A percentile compares a stretch with the other conserved stretches of the same genome.
Conservation (phyloP, 495 filamentous ascomycete genomes). For the Cairneyella variabilis region DNA sequence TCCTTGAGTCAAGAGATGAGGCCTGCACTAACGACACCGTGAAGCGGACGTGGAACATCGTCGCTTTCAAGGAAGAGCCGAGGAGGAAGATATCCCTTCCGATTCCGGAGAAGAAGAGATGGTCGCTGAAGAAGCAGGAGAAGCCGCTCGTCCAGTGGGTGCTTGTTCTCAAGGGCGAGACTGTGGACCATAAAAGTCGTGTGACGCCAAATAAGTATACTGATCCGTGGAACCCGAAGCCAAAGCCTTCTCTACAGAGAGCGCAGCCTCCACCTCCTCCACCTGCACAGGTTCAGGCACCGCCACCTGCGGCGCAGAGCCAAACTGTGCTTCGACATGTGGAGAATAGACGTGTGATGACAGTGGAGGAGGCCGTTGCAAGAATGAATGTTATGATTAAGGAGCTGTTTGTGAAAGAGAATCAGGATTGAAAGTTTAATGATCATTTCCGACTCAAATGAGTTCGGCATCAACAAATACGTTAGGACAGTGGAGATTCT, state of each 20-base stretch:
- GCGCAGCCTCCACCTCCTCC: background rate
- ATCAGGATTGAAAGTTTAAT: background rate
- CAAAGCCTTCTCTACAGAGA: background rate
- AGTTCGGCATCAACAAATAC: too few species aligned
- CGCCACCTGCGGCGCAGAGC: background rate
- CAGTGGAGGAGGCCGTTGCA: slow-evolving; percentile 1
- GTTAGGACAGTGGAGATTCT: too few species aligned
- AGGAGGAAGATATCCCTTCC: slow-evolving; percentile 15
- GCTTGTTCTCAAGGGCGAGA: slow-evolving; percentile 6
- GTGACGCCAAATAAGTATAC: slow-evolving; percentile 8
- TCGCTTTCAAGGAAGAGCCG: background rate
- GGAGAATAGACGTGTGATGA: slow-evolving; percentile 1
- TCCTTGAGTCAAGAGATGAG: slow-evolving; percentile 7
- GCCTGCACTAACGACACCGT: background rate
- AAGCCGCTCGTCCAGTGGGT: slow-evolving; percentile 12
- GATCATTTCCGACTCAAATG: too few species aligned
- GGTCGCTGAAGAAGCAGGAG: background rate
- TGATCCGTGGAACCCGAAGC: slow-evolving; percentile 12
- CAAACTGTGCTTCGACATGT: slow-evolving; percentile 10
- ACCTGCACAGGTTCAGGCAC: background rate
- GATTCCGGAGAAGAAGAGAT: background rate
- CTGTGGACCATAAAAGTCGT: slow-evolving; percentile 3
- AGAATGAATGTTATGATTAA: slow-evolving; percentile 13
- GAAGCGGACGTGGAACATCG: slow-evolving; percentile 4
- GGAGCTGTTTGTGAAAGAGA: slow-evolving; percentile 5